Base-by-base conservation (phyloP, 108 stramenopile species). In the Skeletonema marinoi region DNA sequence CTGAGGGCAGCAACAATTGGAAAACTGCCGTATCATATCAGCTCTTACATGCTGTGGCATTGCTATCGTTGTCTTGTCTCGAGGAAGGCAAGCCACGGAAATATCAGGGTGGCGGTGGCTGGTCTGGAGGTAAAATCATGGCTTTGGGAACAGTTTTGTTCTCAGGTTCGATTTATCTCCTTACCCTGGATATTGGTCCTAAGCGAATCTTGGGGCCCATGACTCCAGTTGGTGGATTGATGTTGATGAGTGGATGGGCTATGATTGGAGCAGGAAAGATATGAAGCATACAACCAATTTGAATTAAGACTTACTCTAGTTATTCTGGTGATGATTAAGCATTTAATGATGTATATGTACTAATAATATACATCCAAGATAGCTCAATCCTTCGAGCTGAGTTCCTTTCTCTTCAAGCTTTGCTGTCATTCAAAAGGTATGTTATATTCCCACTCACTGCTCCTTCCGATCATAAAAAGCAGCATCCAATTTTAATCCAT, bases 171-270 rank as follows among this genome's bases (percentile, higher is more conserved):
- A 88, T 96, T 44, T 96, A 93, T 72, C 50, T 70, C 12, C 58
- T 96, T 54, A 80, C 76, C 42, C 73, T 96, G 36, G 92, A 85
- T 9, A 72, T 93, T 31, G 95, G 93, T 3, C 93, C 93, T 14
- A 89, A 90, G 70, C 81, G 74, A 17, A 16, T 96, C 1, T 48
- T 92, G 62, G 95, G 93, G 0, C 95, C 95, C 0, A 85, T 89
- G 21, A 96, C 95, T n/a, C 95, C 95, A 12, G 48, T 93, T 51
- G 93, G 95, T n/a, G 95, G 95, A n/a, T 42, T 94, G 36, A 69
- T 93, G 41, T 85, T 96, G 83, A 92, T 96, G 58, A 83, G 85
- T 54, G 92, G 92, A 3, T 96, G 95, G 95, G 81, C 75, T 35
- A 70, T 93, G 77, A 59, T 75, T 60, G 85, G 85, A 14, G 42